Evolutionary conservation across 1,284 basidiomycete species (phyloP).

Genomic region (Bothia castanella): DNA sequence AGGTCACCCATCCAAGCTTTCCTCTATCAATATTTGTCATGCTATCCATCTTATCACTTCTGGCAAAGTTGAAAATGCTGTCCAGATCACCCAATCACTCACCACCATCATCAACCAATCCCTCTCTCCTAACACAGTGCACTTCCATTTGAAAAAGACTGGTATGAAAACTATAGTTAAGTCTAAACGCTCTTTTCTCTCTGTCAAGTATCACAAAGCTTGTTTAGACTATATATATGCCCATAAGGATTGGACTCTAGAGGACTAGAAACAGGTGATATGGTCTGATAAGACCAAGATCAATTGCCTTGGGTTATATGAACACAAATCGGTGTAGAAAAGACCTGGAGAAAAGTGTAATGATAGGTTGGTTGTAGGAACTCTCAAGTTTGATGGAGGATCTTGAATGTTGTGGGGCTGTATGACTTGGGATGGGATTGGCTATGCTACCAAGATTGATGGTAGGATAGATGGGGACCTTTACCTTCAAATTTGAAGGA

Average conservation of each 20-base stretch:
- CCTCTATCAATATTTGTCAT: conserved; percentile 6
- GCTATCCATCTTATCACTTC: conserved; percentile 11
- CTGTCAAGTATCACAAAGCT: neutral
- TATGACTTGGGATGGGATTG: no score
- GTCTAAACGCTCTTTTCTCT: conserved; percentile 6
- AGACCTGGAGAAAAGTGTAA: neutral
- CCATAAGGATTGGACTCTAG: conserved; percentile 11
- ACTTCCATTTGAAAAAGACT: neutral
- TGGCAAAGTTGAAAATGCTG: conserved; percentile 15
- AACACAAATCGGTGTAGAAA: neutral
- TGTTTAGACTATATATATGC: conserved; percentile 4
- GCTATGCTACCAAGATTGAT: no score
- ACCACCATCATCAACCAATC: neutral
- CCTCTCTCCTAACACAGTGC: neutral
- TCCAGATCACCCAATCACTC: conserved; percentile 13
- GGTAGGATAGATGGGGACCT: no score
- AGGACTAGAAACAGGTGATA: conserved; percentile 5
- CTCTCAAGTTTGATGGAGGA: neutral
- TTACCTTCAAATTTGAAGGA: neutral
- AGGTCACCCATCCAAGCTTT: conserved; percentile 15
- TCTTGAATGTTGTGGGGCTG: neutral
- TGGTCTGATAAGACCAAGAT: conserved; percentile 6
- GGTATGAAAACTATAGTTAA: conserved; percentile 12
- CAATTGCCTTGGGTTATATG: neutral
- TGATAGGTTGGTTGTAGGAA: neutral